A percentile compares a stretch with the other conserved stretches of the same genome.
These are phyloP conservation scores for Symmetrospora coprosmae DNA, from an alignment of 768 basidiomycete species.

Conservation along the genomic window DNA sequence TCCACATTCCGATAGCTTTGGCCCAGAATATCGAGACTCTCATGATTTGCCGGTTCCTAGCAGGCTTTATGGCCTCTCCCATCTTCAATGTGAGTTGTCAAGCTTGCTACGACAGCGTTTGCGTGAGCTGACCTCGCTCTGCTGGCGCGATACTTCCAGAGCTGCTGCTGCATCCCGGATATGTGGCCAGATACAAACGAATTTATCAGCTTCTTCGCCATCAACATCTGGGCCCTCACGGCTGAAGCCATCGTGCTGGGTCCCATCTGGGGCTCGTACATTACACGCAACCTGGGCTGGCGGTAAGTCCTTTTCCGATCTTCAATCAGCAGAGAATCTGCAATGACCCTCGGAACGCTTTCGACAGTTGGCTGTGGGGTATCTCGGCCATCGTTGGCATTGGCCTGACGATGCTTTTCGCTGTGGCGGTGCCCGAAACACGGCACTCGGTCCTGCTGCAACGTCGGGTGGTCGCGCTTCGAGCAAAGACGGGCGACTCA, in stretches of 20 bases:
- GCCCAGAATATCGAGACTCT: not conserved
- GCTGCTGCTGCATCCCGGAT: not conserved
- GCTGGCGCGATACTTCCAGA: not conserved
- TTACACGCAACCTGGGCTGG: not conserved
- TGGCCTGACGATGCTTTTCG: not conserved
- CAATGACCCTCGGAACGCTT: not conserved
- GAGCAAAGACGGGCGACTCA: not conserved
- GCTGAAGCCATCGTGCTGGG: not conserved
- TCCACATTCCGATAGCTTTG: not conserved
- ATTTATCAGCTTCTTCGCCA: not conserved
- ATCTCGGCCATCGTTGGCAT: not conserved
- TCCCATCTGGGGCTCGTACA: not conserved
- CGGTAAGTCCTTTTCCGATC: not conserved
- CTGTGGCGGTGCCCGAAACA: not conserved
- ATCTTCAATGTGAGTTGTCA: not conserved
- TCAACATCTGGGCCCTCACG: not conserved
- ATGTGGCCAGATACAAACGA: not conserved
- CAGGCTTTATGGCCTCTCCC: not conserved
- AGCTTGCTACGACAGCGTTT: too few relatives aligned
- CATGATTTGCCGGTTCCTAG: not conserved
- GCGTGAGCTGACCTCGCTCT: too few relatives aligned
- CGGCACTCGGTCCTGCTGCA: not conserved
- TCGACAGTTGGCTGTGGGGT: not conserved
- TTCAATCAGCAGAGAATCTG: not conserved
- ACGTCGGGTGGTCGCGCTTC: not conserved